phyloP scores from a whole-genome alignment of 768 basidiomycete genomes.

The Paxillus ammoniavirescens region DNA sequence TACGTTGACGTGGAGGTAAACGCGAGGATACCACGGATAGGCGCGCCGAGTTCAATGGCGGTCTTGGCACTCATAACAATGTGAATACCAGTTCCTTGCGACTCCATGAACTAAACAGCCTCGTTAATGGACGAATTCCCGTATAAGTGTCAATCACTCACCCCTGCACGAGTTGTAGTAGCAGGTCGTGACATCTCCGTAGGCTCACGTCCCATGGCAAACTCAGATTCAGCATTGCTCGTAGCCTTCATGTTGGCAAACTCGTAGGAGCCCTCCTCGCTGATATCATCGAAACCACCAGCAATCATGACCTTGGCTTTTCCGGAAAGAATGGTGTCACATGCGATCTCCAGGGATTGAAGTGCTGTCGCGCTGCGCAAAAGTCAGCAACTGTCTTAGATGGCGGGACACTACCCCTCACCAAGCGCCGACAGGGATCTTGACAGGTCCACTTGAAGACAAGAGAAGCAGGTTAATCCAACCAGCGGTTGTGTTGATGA shows the following conservation, averaged over 20 bases:
- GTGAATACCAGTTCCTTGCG: constrained; percentile 95
- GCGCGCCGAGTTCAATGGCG: constrained; percentile 89
- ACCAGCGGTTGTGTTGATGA: constrained; percentile 98
- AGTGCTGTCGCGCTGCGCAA: constrained; percentile 83
- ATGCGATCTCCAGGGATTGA: constrained; percentile 98
- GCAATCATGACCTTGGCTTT: constrained; percentile 99
- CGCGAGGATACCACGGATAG: constrained; percentile 89
- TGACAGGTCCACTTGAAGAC: constrained; percentile 96
- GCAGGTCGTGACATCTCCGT: constrained; percentile 99
- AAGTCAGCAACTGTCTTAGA: not conserved
- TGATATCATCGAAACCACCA: constrained; percentile 97
- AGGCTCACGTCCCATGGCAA: constrained; percentile 98
- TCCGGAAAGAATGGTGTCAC: constrained; percentile 88
- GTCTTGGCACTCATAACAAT: constrained; percentile 97
- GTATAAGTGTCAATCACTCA: constrained; percentile 36
- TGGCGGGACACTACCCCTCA: constrained; percentile 34
- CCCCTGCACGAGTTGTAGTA: constrained; percentile 92
- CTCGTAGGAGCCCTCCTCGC: constrained; percentile 97
- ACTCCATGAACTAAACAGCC: constrained; percentile 83
- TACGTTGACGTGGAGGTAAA: constrained; percentile 97
- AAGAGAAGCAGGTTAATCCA: constrained; percentile 95
- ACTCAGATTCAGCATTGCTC: constrained; percentile 93
- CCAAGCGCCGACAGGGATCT: constrained; percentile 99
- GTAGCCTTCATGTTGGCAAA: constrained; percentile 99
- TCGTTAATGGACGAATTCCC: constrained; percentile 1